phyloP scores from a whole-genome alignment of 139 green algal species.

The Tetradesmus lagerheimii region DNA sequence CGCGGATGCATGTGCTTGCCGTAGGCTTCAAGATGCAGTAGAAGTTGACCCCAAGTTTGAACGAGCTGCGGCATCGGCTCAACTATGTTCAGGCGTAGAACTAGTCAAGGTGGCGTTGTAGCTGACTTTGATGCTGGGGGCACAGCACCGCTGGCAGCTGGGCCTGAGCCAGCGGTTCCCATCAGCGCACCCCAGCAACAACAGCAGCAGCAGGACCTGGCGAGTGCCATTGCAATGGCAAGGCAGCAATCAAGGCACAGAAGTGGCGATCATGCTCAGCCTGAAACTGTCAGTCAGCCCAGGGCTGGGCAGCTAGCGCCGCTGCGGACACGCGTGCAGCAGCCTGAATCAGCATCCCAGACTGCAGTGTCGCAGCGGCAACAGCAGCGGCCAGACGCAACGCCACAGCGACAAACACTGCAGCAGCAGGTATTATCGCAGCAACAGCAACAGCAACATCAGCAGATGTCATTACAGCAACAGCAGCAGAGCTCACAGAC shows the following conservation, averaged over 20 bases:
- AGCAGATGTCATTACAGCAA: neutral
- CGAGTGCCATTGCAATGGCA: neutral
- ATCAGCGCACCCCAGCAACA: neutral
- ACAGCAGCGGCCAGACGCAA: neutral
- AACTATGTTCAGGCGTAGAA: neutral
- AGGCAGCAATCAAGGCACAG: neutral
- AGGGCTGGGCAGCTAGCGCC: neutral
- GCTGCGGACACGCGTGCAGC: neutral
- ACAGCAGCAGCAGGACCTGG: neutral
- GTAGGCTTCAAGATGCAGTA: neutral
- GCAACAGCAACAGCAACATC: neutral
- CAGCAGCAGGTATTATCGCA: neutral
- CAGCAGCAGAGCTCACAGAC: neutral
- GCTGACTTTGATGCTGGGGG: constrained; percentile 15
- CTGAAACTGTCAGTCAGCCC: neutral
- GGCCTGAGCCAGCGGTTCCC: neutral
- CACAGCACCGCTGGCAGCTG: neutral
- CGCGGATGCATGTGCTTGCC: too few relatives aligned
- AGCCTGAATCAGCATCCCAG: neutral
- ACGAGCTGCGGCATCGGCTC: neutral
- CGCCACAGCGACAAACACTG: neutral
- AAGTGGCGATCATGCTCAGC: neutral
- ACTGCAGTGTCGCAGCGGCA: neutral
- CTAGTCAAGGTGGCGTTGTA: neutral
- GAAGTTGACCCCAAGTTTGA: neutral